Conservation (phyloP, 73 alveolate genomes). For the Tetrahymena borealis region DNA sequence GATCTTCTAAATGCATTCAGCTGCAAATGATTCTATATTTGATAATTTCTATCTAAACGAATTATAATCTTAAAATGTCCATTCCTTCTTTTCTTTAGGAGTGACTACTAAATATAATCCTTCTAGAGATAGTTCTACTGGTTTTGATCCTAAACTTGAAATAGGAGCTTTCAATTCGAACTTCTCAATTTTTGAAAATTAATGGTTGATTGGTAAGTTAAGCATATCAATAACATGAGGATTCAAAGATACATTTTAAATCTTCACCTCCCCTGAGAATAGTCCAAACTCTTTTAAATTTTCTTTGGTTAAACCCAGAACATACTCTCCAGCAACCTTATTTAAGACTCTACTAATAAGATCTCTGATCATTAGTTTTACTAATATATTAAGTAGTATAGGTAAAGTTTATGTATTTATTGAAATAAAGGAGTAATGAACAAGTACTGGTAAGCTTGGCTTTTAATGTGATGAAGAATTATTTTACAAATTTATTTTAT, state of each 20-base stretch:
- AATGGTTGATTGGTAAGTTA: slow-evolving; percentile 70
- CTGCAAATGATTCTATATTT: slow-evolving; percentile 38
- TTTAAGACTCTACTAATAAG: background rate
- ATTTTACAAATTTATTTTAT: too few relatives aligned
- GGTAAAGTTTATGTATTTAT: background rate
- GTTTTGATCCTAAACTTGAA: slow-evolving; percentile 80
- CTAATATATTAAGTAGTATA: background rate
- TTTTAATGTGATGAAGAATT: too few relatives aligned
- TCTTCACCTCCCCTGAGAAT: slow-evolving; percentile 45
- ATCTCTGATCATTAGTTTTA: background rate
- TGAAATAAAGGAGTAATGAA: too few relatives aligned
- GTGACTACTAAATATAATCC: slow-evolving; percentile 72
- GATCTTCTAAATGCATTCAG: slow-evolving; percentile 5
- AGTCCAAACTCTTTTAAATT: background rate
- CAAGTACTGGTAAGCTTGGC: too few relatives aligned
- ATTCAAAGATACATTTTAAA: slow-evolving; percentile 77
- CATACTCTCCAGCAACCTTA: background rate
- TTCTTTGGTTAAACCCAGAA: background rate
- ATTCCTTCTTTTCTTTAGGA: slow-evolving; percentile 52
- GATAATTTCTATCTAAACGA: slow-evolving; percentile 42
- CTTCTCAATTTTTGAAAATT: slow-evolving; percentile 76
- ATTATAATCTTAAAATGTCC: slow-evolving; percentile 53
- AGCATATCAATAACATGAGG: slow-evolving; percentile 75
- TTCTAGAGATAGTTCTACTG: slow-evolving; percentile 77
- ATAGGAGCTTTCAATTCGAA: slow-evolving; percentile 83